Evolutionary conservation across 1,284 basidiomycete genomes (phyloP), one percentile per base, ranked within the genome.

Genomic region (Neonothopanus nambi): DNA sequence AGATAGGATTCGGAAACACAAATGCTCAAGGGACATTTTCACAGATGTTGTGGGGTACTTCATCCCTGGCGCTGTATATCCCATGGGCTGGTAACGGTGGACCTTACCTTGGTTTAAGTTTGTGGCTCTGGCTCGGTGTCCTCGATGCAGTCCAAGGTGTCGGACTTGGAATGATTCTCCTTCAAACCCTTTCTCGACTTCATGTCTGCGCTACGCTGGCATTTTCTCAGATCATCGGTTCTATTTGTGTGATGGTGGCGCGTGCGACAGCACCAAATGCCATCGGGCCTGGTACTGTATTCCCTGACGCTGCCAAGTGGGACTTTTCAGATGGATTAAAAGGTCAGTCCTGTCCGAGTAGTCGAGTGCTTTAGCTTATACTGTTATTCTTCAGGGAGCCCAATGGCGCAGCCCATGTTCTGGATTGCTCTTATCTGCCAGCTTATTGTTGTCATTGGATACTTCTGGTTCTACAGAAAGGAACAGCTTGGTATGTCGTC

Each of bases 91-190:
- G 93, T 12, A 66, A 64, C 11, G 83, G 79, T 7, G 93, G 93
- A 15, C 91, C 93, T n/a, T 95, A 94, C 68, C 82, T 95, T 54
- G 89, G 90, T 47, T 81, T 92, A 30, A 89, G 86, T 28, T 71
- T 95, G 33, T 96, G 93, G 93, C 77, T 96, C 36, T 96, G 93
- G 93, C 80, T 96, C 12, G 93, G 93, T 65, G 93, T 96, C 33
- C 77, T 96, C 43, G 93, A 94, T 68, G 93, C 93, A 33, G 77
- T 96, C 42, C 93, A 96, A 69, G 93, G 93, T 71, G 93, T 95
- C 38, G 93, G 93, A 33, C 75, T 96, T 48, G 93, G 93, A 61
- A 93, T 95, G 91, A 95, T 96, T 66, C 78, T 96, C 15, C 84
- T 96, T 17, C 92, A 88, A 81, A 95, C 93, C 7, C 74, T 96